A percentile compares a stretch with the other conserved stretches of the same genome.
phyloP scores from a whole-genome alignment of 2,329 filamentous ascomycete species.

The Colletotrichum salicis region DNA sequence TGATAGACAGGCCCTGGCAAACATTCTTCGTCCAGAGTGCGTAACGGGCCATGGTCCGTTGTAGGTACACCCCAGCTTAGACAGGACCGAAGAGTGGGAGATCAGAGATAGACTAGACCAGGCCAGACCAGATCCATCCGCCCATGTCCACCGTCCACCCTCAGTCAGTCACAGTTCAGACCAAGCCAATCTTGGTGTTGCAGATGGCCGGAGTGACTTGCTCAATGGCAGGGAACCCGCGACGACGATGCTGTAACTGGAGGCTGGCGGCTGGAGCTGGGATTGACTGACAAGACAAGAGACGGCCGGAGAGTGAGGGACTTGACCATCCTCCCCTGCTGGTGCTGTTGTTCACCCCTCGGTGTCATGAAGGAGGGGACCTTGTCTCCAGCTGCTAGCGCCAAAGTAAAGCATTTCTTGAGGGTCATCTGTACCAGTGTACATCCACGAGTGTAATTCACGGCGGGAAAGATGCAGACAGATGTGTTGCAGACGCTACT shows the following conservation, averaged over 20 bases:
- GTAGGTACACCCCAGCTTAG: slow-evolving; percentile 14
- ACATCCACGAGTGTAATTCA: slow-evolving; percentile 1
- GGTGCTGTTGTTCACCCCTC: slow-evolving; percentile 1
- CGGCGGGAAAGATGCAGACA: background rate
- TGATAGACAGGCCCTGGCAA: slow-evolving; percentile 3
- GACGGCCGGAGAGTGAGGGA: background rate
- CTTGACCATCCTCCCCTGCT: background rate
- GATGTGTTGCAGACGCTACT: slow-evolving; percentile 7
- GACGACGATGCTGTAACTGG: background rate
- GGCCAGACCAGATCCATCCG: slow-evolving; percentile 27
- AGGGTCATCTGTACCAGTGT: slow-evolving; percentile 9
- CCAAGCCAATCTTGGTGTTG: background rate
- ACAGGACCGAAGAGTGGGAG: background rate
- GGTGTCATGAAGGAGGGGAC: slow-evolving; percentile 31
- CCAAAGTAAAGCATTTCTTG: slow-evolving; percentile 10
- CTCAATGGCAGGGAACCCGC: slow-evolving; percentile 5
- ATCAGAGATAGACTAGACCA: background rate
- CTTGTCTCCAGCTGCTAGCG: slow-evolving; percentile 35
- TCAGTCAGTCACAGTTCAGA: background rate
- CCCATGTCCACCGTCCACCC: background rate
- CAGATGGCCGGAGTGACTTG: background rate
- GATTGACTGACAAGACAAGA: background rate
- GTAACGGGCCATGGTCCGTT: background rate
- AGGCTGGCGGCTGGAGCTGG: background rate
- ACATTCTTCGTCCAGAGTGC: slow-evolving; percentile 7